These are phyloP conservation scores for Mariannaea sp. DNA, from an alignment of 2,329 filamentous ascomycete species.

Conservation along the genomic window DNA sequence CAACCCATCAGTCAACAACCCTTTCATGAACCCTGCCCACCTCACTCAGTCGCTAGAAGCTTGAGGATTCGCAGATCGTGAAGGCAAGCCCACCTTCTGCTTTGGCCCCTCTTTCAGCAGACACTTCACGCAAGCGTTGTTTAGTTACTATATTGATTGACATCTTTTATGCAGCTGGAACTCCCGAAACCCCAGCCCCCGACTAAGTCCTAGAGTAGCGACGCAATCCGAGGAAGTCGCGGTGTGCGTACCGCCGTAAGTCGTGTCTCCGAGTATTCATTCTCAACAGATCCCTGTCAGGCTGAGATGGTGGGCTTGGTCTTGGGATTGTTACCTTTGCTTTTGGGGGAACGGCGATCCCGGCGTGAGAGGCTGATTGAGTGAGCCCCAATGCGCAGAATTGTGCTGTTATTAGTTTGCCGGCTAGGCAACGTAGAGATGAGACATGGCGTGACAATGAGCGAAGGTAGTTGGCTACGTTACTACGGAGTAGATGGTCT, in stretches of 20 bases:
- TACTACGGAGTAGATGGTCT: too few species aligned
- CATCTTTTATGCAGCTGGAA: slow-evolving; percentile 5
- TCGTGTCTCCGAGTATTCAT: neutral
- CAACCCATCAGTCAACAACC: neutral
- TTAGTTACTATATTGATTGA: too few species aligned
- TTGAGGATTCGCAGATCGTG: neutral
- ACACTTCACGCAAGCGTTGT: too few species aligned
- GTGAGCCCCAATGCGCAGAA: slow-evolving; percentile 8
- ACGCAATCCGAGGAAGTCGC: slow-evolving; percentile 5
- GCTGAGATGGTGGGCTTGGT: slow-evolving; percentile 25
- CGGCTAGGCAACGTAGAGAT: neutral
- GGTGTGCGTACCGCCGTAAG: slow-evolving; percentile 2
- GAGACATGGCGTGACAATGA: neutral
- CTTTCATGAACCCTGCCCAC: slow-evolving; percentile 17
- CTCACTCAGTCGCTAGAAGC: neutral
- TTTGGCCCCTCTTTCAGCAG: slow-evolving; percentile 1
- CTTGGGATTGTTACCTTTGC: neutral
- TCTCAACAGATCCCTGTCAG: slow-evolving; percentile 28
- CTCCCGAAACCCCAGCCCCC: slow-evolving; percentile 10
- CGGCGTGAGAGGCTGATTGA: slow-evolving; percentile 29
- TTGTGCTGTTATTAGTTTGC: neutral
- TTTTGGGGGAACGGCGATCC: slow-evolving; percentile 31
- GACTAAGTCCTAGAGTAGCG: slow-evolving; percentile 8
- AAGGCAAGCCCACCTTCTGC: neutral
- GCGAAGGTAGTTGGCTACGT: neutral